These are phyloP conservation scores for Solanum hybrid DNA, from an alignment of 305 asterid genomes.

Conservation along the genomic window DNA sequence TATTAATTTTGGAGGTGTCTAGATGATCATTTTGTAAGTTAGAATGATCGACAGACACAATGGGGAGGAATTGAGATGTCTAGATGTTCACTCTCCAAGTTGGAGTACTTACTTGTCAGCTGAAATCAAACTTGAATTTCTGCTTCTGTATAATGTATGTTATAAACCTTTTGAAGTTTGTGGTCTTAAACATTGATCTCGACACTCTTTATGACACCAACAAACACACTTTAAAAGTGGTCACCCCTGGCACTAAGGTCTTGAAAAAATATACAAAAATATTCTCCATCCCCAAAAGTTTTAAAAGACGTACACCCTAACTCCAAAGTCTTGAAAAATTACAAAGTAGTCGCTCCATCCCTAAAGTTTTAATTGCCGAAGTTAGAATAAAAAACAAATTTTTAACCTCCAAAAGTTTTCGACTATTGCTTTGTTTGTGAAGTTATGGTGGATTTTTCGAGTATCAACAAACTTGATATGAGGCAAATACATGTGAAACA, in stretches of 20 bases:
- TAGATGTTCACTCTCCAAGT: neutral
- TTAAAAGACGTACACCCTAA: neutral
- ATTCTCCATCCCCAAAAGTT: neutral
- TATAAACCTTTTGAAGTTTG: no score
- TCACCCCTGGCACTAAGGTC: neutral
- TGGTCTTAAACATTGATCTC: neutral
- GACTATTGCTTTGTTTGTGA: no score
- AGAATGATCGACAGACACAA: neutral
- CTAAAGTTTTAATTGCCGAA: no score
- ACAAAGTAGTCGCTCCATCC: neutral
- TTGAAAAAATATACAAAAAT: neutral
- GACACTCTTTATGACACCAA: neutral
- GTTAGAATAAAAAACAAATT: no score
- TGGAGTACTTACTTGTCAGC: neutral
- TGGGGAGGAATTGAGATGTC: no score
- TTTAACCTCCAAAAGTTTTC: neutral
- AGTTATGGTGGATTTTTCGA: no score
- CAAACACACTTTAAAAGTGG: neutral
- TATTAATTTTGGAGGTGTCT: neutral
- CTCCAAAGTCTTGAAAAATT: neutral
- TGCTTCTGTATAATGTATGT: no score
- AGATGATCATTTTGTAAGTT: neutral
- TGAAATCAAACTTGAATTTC: neutral
- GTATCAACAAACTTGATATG: no score
- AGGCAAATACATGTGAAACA: no score